phyloP scores from a whole-genome alignment of 177 flowering plant genomes.

The Vitis hybrid region DNA sequence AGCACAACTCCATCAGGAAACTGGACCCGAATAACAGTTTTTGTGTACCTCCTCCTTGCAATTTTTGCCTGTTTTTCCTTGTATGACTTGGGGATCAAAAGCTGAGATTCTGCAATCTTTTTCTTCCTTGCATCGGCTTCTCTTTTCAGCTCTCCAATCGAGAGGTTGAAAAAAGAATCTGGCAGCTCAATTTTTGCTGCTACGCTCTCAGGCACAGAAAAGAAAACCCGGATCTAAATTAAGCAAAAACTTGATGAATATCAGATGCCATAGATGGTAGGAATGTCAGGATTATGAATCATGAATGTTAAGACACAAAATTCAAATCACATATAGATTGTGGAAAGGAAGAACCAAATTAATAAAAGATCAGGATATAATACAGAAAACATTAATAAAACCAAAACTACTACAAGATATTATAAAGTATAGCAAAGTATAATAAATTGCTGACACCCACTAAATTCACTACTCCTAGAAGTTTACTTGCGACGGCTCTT shows the following conservation, averaged over 20 bases:
- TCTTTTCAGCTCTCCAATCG: conserved; percentile 68
- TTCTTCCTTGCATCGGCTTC: conserved; percentile 82
- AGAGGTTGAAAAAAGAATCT: conserved; percentile 76
- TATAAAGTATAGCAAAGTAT: too few relatives aligned
- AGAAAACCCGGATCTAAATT: conserved; percentile 69
- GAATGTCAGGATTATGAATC: not conserved
- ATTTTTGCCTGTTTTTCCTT: conserved; percentile 91
- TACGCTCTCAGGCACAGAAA: conserved; percentile 74
- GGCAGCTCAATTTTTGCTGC: conserved; percentile 81
- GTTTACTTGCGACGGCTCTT: too few relatives aligned
- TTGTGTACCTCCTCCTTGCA: conserved; percentile 59
- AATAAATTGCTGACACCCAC: too few relatives aligned
- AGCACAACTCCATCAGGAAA: conserved; percentile 95
- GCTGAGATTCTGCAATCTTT: conserved; percentile 86
- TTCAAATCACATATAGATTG: not conserved
- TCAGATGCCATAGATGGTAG: conserved; percentile 11
- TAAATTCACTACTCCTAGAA: too few relatives aligned
- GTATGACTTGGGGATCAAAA: conserved; percentile 80
- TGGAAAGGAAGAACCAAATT: not conserved
- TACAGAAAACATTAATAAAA: not conserved
- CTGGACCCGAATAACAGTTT: conserved; percentile 70
- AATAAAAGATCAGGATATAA: not conserved
- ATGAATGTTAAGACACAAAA: not conserved
- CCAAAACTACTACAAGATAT: too few relatives aligned
- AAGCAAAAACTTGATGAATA: conserved; percentile 6